These are phyloP conservation scores for Fusarium pininemorale DNA, from an alignment of 2,329 filamentous ascomycete genomes.

Conservation along the genomic window DNA sequence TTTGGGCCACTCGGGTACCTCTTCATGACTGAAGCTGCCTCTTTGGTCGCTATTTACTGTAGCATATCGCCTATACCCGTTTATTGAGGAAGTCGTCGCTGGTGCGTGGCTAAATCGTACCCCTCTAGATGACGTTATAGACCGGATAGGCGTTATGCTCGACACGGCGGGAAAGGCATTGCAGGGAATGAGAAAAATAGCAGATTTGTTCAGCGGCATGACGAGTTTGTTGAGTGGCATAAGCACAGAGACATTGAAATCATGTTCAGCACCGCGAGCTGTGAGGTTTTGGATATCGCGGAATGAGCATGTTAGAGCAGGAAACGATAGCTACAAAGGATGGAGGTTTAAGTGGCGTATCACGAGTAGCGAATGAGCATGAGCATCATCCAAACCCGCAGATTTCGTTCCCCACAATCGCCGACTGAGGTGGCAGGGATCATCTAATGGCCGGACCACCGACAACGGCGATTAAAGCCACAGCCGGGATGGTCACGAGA, in stretches of 20 bases:
- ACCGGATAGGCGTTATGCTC: conserved; percentile 11
- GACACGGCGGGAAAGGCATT: conserved; percentile 32
- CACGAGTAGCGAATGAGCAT: conserved; percentile 31
- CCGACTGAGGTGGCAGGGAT: conserved; percentile 18
- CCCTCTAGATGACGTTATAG: conserved; percentile 39
- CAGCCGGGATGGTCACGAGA: conserved; percentile 15
- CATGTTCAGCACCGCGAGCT: conserved; percentile 30
- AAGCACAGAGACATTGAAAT: conserved; percentile 16
- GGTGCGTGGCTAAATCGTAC: conserved; percentile 11
- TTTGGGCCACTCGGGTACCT: conserved; percentile 56
- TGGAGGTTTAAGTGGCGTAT: conserved; percentile 2
- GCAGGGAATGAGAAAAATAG: conserved; percentile 31
- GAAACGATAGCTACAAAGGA: conserved; percentile 10
- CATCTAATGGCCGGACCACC: conserved; percentile 4
- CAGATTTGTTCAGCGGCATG: conserved; percentile 38
- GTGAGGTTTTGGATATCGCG: conserved; percentile 15
- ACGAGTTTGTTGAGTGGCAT: conserved; percentile 6
- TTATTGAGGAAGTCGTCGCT: background rate
- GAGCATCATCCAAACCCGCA: background rate
- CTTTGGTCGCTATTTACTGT: conserved; percentile 24
- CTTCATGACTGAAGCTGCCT: conserved; percentile 6
- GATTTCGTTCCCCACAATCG: conserved; percentile 10
- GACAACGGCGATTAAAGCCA: conserved; percentile 13
- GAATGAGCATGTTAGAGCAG: conserved; percentile 41
- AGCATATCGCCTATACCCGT: conserved; percentile 34